Conservation (phyloP, 2,329 filamentous ascomycete species). For the Sclerotinia glacialis region DNA sequence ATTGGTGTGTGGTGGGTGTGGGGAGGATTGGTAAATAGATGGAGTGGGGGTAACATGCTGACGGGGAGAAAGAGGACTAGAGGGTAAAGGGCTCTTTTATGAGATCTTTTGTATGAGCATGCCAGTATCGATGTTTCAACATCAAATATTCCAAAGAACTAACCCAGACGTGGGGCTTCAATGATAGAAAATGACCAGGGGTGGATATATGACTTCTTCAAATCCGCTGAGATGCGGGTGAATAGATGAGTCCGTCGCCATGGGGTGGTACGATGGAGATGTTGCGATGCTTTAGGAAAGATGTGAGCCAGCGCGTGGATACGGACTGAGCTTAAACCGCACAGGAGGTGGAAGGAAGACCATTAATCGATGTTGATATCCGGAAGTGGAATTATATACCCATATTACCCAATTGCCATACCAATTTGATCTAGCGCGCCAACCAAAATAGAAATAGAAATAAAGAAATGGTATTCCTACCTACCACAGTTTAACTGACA, state of each 20-base stretch:
- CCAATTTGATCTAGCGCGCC: not conserved
- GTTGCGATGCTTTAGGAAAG: too few relatives aligned
- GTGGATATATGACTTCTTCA: not conserved
- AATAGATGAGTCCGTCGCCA: not conserved
- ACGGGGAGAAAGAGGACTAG: not conserved
- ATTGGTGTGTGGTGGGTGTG: constrained; percentile 91
- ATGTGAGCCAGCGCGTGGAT: not conserved
- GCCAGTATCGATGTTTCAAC: not conserved
- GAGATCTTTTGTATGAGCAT: not conserved
- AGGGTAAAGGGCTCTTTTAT: not conserved
- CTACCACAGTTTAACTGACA: not conserved
- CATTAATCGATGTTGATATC: not conserved
- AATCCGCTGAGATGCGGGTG: not conserved
- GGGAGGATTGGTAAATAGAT: constrained; percentile 61
- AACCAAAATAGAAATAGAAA: not conserved
- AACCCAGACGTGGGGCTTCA: not conserved
- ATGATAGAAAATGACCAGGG: not conserved
- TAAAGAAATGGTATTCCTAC: not conserved
- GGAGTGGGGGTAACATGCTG: too few relatives aligned
- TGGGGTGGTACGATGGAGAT: too few relatives aligned
- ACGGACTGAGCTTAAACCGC: not conserved
- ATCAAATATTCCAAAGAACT: not conserved
- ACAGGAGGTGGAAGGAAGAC: not conserved
- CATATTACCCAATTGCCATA: not conserved
- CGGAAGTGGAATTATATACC: constrained; percentile 4